Percentiles rank a stretch among this genome's conserved stretches.
phyloP scores from a whole-genome alignment of 306 rosid genomes.

The Oxytropis ochrocephala region DNA sequence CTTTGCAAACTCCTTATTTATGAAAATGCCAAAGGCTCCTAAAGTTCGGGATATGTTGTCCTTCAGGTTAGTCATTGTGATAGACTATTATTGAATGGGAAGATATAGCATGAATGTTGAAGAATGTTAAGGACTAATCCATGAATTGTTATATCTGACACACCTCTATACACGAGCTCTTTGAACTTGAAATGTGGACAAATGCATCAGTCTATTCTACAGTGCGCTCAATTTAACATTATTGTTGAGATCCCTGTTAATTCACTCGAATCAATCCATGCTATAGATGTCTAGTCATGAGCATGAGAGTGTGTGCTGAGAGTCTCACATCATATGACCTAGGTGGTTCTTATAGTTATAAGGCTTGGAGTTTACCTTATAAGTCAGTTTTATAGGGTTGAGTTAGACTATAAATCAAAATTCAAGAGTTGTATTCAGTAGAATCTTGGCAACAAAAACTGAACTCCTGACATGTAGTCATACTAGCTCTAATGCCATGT shows the following conservation, averaged over 20 bases:
- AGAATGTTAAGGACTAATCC: neutral
- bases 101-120: neutral
- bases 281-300: too few relatives aligned
- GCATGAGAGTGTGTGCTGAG: too few relatives aligned
- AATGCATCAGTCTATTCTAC: neutral
- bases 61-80: slow-evolving; percentile 63
- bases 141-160: neutral
- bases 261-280: too few relatives aligned
- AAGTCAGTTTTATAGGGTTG: too few relatives aligned
- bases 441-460: neutral
- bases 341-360: too few relatives aligned
- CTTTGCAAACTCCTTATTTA: slow-evolving; percentile 93
- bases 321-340: too few relatives aligned
- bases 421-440: too few relatives aligned
- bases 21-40: slow-evolving; percentile 94
- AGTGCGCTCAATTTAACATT: too few relatives aligned
- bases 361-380: too few relatives aligned
- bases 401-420: too few relatives aligned
- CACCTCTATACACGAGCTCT: neutral
- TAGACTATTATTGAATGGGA: neutral
- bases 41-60: slow-evolving; percentile 87
- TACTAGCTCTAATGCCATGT: neutral
- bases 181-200: neutral
- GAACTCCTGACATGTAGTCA: neutral
- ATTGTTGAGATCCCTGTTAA: too few relatives aligned